A percentile compares a stretch with the other conserved stretches of the same genome.
Evolutionary conservation across 2,329 filamentous ascomycete genomes (phyloP).

Genomic region (Coleophoma crateriformis): DNA sequence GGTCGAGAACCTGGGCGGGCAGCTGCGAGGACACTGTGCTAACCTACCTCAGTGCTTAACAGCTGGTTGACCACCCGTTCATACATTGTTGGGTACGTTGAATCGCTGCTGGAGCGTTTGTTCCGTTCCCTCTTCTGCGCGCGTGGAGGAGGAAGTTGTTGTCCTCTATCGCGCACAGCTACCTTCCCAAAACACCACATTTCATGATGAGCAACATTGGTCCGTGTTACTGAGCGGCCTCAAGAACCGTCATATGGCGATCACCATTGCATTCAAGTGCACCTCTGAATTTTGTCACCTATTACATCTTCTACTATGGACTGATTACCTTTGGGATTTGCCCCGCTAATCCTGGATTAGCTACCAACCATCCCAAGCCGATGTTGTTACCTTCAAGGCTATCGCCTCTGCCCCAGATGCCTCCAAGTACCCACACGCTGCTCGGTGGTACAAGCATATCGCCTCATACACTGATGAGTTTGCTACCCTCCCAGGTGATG

Average conservation of each 20-base stretch:
- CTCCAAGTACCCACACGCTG: conserved; percentile 86
- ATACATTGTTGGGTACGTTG: conserved; percentile 77
- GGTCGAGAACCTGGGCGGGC: neutral
- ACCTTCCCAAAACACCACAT: conserved; percentile 18
- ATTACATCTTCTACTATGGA: conserved; percentile 10
- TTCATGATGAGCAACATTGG: conserved; percentile 82
- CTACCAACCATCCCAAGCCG: conserved; percentile 75
- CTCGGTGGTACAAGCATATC: conserved; percentile 99
- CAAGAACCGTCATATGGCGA: conserved; percentile 87
- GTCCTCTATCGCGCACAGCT: conserved; percentile 8
- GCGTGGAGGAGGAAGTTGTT: conserved; percentile 6
- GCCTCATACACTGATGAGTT: conserved; percentile 91
- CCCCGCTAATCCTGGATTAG: conserved; percentile 30
- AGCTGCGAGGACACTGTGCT: conserved; percentile 12
- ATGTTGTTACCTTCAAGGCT: conserved; percentile 93
- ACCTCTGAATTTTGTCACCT: conserved; percentile 57
- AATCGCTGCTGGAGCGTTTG: conserved; percentile 9
- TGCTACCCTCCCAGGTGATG: conserved; percentile 82
- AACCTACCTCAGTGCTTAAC: conserved; percentile 55
- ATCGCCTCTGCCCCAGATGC: conserved; percentile 69
- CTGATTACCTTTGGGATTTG: conserved; percentile 8
- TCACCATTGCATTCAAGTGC: conserved; percentile 67
- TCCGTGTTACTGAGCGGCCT: conserved; percentile 94
- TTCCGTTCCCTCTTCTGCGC: conserved; percentile 14
- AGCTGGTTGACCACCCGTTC: conserved; percentile 69